Evolutionary conservation across 805 yeast genomes (phyloP).

Genomic region (Candida ovalis): DNA sequence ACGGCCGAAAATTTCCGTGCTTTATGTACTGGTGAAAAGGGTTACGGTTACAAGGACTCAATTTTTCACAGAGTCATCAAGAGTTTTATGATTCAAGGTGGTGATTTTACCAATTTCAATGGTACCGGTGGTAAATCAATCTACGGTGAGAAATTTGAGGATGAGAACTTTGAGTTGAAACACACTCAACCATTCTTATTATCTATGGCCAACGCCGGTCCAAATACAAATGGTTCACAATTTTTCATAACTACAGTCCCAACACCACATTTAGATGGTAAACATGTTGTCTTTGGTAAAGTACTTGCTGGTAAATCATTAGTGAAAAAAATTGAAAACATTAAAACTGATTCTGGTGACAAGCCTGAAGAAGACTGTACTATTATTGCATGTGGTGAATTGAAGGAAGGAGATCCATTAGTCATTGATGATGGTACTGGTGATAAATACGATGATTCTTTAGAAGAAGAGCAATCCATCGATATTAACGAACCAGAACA

Average conservation of each 20-base stretch:
- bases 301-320: constrained; percentile 78
- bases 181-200: constrained; percentile 85
- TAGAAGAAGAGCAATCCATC: constrained; percentile 70
- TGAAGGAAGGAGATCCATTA: constrained; percentile 52
- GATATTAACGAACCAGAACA: constrained; percentile 57
- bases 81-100: constrained; percentile 91
- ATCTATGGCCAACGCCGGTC: constrained; percentile 97
- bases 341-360: constrained; percentile 62
- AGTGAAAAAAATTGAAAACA: constrained; percentile 73
- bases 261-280: constrained; percentile 92
- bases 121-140: constrained; percentile 84
- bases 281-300: constrained; percentile 95
- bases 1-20: constrained; percentile 90
- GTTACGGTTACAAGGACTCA: constrained; percentile 76
- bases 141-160: constrained; percentile 84
- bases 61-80: constrained; percentile 89
- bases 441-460: constrained; percentile 70
- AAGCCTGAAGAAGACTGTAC: constrained; percentile 68
- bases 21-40: constrained; percentile 85
- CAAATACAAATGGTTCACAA: constrained; percentile 94
- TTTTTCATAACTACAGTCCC: constrained; percentile 90
- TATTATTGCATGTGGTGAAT: constrained; percentile 74
- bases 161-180: constrained; percentile 72
- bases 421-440: constrained; percentile 75
- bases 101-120: constrained; percentile 73